Evolutionary conservation across 1,284 basidiomycete genomes (phyloP), one percentile per base, ranked within the genome.

Genomic region (Coniferiporia sulphurascens): DNA sequence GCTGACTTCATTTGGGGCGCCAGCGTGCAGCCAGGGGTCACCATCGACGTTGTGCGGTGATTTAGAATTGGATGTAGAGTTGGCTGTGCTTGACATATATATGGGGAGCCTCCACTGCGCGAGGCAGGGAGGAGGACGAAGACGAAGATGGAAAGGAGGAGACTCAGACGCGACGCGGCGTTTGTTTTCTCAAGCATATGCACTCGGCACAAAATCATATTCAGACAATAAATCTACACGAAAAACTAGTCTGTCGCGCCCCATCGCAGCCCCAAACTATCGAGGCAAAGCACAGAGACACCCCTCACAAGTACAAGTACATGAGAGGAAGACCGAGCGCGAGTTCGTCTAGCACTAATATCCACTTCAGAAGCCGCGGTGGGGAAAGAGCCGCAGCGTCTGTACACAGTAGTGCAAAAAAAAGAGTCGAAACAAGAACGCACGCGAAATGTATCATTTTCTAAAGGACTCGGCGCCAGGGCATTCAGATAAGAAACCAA

Each of bases 361-460:
- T 43, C 59, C 59, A 60, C 60, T 62, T 62, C 60, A 62, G 60
- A 62, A 34, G 56, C 60, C 58, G 52, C 60, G 60, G 60, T 62
- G 48, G 50, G 27, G 27, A 27, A 48, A 49, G 3, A 41, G 50
- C 60, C 60, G 53, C 56, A 58, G 60, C 60, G 22, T 62, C 60
- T 62, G 60, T 62, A 62, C 60, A 62, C 60, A 62, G 35, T 60
- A 34, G 58, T 59, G 58, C 58, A 12, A 7, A 3, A 2, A 41
- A 41, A 3, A 8, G 9, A 8, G 15, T 12, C 9, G 15, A 41
- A 41, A 10, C 12, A 41, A 41, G 38, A 41, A 41, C 38, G 15
- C 38, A 41, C 3, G 27, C 2, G 27, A 27, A 3, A 27, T 3
- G 27, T 27, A 27, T 3, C 27, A 27, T 27, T 27, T 27, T 27